These are phyloP conservation scores for Camellia lanceoleosa DNA, from an alignment of 148 eudicot genomes.

Conservation along the genomic window DNA sequence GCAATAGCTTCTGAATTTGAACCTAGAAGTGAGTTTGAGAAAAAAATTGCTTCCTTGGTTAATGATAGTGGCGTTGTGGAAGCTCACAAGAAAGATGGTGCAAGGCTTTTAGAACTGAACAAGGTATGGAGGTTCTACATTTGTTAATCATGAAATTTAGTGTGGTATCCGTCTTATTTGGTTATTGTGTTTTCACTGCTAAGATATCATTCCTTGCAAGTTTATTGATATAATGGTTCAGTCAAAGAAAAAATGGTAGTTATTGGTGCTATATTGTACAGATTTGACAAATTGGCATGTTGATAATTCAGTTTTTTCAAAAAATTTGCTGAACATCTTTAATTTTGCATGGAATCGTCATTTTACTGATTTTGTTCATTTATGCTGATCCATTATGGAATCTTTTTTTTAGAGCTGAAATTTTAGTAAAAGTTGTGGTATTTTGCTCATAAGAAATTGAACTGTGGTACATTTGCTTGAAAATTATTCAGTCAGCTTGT, in stretches of 20 bases:
- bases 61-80: slow-evolving; percentile 62
- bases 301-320: background rate
- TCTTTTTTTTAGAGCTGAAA: background rate
- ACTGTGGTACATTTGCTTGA: background rate
- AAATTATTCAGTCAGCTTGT: background rate
- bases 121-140: slow-evolving; percentile 46
- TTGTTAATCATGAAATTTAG: background rate
- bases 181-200: background rate
- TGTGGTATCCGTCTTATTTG: background rate
- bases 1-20: slow-evolving; percentile 92
- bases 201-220: background rate
- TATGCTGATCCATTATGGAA: background rate
- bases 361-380: background rate
- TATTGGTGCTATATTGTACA: background rate
- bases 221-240: background rate
- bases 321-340: background rate
- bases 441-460: background rate
- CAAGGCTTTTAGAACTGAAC: slow-evolving; percentile 84
- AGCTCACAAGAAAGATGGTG: slow-evolving; percentile 84
- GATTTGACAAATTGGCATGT: background rate
- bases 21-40: slow-evolving; percentile 87
- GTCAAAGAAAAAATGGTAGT: background rate
- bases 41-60: slow-evolving; percentile 61
- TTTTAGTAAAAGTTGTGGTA: background rate
- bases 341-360: background rate